Percentiles rank a stretch among this genome's conserved stretches.
Evolutionary conservation across 495 filamentous ascomycete species (phyloP).

Genomic region (Xylaria acuta): DNA sequence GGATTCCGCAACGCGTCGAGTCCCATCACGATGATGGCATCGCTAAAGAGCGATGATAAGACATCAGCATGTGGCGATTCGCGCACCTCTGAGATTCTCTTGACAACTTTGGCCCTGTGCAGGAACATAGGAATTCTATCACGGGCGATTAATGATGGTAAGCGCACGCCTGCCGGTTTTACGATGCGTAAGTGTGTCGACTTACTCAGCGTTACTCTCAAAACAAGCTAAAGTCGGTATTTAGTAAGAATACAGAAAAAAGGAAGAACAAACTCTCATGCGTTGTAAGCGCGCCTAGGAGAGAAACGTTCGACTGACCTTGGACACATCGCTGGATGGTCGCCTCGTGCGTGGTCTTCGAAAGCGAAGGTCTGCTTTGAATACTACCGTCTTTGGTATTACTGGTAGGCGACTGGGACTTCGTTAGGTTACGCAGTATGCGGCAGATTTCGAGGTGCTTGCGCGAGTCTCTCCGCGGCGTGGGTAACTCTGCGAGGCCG

Average conservation of each 20-base stretch:
- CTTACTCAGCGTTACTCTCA: slow-evolving; percentile 10
- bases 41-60: slow-evolving; percentile 4
- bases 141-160: not conserved
- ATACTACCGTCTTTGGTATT: not conserved
- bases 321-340: slow-evolving; percentile 12
- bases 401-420: not conserved
- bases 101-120: not conserved
- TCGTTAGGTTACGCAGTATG: slow-evolving; percentile 9
- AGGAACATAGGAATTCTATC: slow-evolving; percentile 9
- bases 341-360: not conserved
- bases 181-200: not conserved
- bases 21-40: slow-evolving; percentile 14
- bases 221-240: not conserved
- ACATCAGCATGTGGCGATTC: slow-evolving; percentile 12
- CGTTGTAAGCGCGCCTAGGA: not conserved
- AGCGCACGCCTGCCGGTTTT: not conserved
- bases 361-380: not conserved
- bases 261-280: not conserved
- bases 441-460: slow-evolving; percentile 8
- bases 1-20: not conserved
- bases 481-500: slow-evolving; percentile 4
- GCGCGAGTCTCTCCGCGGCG: not conserved
- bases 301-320: not conserved
- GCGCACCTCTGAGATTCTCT: slow-evolving; percentile 10
- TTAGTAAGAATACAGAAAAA: not conserved